Base-by-base conservation (phyloP, 108 stramenopile species). In the Asterionellopsis glacialis region DNA sequence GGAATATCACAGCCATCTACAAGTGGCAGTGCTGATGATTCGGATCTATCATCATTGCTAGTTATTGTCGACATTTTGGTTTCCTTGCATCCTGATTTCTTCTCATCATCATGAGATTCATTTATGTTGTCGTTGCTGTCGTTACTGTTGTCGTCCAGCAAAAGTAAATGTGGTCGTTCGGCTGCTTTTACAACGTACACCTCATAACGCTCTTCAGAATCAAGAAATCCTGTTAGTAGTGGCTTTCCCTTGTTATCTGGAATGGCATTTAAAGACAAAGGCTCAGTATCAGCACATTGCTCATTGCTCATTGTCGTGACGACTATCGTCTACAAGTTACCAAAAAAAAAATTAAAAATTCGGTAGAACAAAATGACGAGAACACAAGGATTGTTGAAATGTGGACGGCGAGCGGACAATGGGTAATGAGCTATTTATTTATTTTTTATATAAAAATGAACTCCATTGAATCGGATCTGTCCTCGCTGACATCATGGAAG, bases 1-100 rank as follows among this genome's bases (percentile, higher is more conserved):
- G 81, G 76, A 14, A 91, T 38, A 57, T 91, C 90, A 55, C 85
- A 83, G n/a, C 90, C 90, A 63, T 88, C 88, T 9, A 83, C 70
- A 39, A 90, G 64, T 9, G 88, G 81, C 15, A 72, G 67, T 33
- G 33, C 5, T 33, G 33, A 7, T 7, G 7, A 7, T 33, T 33
- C 33, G 2, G 33, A 33, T 33, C 7, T 2, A 7, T 33, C 33
- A 5, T 16, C 54, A 27, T 50, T 0, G 33, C 7, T 33, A 5
- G 33, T 33, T 33, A 7, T 5, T 33, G 33, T 5, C 7, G 7
- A 2, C 7, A 7, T 33, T 2, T 33, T 2, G 7, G 2, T 33
- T 7, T 33, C 33, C 33, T 7, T 7, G 33, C 33, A 33, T 33
- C 7, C 33, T 33, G n/a, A n/a, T n/a, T n/a, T n/a, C 7, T 74